These are phyloP conservation scores for Boletus edulis DNA, from an alignment of 768 basidiomycete species.

Conservation along the genomic window DNA sequence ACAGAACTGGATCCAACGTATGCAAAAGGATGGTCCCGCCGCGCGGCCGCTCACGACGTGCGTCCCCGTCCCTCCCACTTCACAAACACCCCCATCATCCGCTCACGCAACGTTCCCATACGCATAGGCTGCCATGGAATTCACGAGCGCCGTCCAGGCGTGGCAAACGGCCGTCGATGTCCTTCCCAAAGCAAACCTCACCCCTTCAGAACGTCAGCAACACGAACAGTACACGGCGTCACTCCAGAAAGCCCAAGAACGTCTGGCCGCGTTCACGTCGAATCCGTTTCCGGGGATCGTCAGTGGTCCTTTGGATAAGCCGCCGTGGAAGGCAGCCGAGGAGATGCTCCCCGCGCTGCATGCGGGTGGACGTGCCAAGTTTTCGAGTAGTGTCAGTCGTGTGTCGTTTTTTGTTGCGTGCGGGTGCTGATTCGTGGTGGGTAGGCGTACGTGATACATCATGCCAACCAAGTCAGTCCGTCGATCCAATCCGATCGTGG, in stretches of 20 bases:
- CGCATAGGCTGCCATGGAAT: background rate
- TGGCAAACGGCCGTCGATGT: background rate
- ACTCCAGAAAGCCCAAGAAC: background rate
- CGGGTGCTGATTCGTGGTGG: too few species aligned
- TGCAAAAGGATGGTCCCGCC: slow-evolving; percentile 4
- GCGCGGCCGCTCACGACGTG: background rate
- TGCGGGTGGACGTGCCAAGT: background rate
- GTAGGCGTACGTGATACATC: background rate
- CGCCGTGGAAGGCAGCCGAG: background rate
- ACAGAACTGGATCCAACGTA: background rate
- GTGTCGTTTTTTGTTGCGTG: too few species aligned
- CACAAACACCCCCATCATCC: background rate
- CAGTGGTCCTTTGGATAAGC: background rate
- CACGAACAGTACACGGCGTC: background rate
- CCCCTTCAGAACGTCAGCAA: background rate
- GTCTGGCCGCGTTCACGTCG: background rate
- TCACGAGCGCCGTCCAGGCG: background rate
- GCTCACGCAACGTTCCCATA: background rate
- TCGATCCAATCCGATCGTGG: background rate
- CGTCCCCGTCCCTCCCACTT: background rate
- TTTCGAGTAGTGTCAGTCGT: background rate
- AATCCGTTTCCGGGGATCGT: background rate
- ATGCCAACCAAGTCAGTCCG: background rate
- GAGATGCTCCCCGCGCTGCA: slow-evolving; percentile 1
- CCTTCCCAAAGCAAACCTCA: background rate